Percentiles rank a stretch among this genome's conserved stretches.
phyloP scores from a whole-genome alignment of 2,329 filamentous ascomycete genomes.

The Rhexocercosporidium sp. region DNA sequence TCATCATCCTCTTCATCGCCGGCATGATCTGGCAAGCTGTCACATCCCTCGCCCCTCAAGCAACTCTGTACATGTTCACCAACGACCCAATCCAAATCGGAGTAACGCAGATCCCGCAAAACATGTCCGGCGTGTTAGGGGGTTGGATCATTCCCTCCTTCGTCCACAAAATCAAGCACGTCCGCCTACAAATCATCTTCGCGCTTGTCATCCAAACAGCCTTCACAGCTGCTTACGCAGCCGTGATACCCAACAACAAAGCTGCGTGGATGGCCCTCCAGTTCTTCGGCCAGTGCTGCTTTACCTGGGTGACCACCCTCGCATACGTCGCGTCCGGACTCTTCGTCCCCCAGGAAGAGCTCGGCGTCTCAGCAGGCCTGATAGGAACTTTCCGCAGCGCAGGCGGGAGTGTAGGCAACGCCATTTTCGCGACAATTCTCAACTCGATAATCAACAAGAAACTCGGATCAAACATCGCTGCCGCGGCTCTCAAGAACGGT shows the following conservation, averaged over 20 bases:
- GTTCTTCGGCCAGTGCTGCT: slow-evolving; percentile 42
- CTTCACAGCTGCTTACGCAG: slow-evolving; percentile 40
- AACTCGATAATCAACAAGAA: slow-evolving; percentile 39
- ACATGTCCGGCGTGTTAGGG: slow-evolving; percentile 35
- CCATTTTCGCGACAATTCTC: slow-evolving; percentile 44
- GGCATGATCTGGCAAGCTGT: slow-evolving; percentile 42
- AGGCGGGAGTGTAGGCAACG: slow-evolving; percentile 44
- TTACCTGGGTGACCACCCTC: slow-evolving; percentile 42
- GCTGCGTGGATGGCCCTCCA: slow-evolving; percentile 42
- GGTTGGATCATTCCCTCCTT: slow-evolving; percentile 42
- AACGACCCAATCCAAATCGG: slow-evolving; percentile 41
- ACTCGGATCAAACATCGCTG: slow-evolving; percentile 38
- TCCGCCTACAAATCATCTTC: slow-evolving; percentile 41
- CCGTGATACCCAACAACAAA: slow-evolving; percentile 38
- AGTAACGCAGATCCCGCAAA: slow-evolving; percentile 36
- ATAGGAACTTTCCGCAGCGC: slow-evolving; percentile 42
- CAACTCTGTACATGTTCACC: slow-evolving; percentile 42
- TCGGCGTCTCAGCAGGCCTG: slow-evolving; percentile 42
- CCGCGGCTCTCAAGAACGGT: slow-evolving; percentile 39
- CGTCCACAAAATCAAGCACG: slow-evolving; percentile 42
- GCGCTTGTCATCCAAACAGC: slow-evolving; percentile 41
- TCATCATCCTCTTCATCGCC: slow-evolving; percentile 42
- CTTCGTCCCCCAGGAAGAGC: slow-evolving; percentile 41
- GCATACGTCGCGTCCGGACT: slow-evolving; percentile 41
- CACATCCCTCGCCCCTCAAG: slow-evolving; percentile 40